Base-by-base conservation (phyloP, 2,329 filamentous ascomycete genomes). In the Dactylonectria estremocensis region DNA sequence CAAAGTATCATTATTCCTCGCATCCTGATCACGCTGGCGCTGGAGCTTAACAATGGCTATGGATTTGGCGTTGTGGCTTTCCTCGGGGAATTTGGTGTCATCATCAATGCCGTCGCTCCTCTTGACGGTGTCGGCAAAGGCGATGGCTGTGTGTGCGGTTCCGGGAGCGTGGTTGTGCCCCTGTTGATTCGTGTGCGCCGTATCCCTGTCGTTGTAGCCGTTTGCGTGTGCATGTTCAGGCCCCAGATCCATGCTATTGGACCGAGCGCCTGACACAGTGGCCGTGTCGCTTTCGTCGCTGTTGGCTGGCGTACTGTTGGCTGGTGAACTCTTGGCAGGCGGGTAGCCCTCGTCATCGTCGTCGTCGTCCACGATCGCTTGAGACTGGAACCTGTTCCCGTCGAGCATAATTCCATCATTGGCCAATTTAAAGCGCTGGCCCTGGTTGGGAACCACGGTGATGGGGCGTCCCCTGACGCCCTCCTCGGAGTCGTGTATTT, bases 21-120 rank as follows among this genome's bases (percentile, higher is more conserved):
- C 7, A 28, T 93, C 91, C 69, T 90, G 90, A 63, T 93, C 92
- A 43, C 95, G 89, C 79, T 98, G 95, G 35, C 92, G 91, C 79
- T 97, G 90, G 14, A n/a, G n/a, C n/a, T n/a, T n/a, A n/a, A 98
- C 80, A 75, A 98, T 96, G 6, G 93, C 93, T 76, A 98, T 97
- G 76, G 97, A 94, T 68, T 95, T 92, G 61, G 94, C 92, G 50
- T 92, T 86, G 37, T 87, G 77, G 74, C 1, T 88, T 88, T 10
- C 91, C 83, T 57, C n/a, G n/a, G 82, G 82, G 22, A 85, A 72
- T 60, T 86, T 83, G n/a, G 81, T 78, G 10, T 85, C 83, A 13
- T 90, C 82, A 50, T 84, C 83, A 35, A 89, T 73, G 8, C 87
- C 85, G 68, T 91, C 88, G 66, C 88, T 89, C 66, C 86, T 84